These are phyloP conservation scores for Rhododendron williamsianum DNA, from an alignment of 148 eudicot species.

Conservation along the genomic window DNA sequence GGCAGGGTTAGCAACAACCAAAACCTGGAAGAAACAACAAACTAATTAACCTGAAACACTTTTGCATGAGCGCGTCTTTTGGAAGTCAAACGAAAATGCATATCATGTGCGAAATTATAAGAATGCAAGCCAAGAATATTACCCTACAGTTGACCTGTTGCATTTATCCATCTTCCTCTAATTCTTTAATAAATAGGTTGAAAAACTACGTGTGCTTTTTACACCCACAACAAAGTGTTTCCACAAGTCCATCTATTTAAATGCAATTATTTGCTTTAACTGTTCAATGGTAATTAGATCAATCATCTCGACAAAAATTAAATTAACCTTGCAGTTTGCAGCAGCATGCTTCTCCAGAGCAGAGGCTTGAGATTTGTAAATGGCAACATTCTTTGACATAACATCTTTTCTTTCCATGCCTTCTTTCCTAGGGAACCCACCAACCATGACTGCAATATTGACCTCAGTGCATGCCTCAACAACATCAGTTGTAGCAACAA, in stretches of 20 bases:
- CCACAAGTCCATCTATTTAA: not conserved
- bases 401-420: conserved; percentile 98
- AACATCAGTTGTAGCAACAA: conserved; percentile 89
- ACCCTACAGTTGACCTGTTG: not conserved
- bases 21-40: conserved; percentile 41
- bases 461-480: conserved; percentile 93
- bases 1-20: conserved; percentile 99
- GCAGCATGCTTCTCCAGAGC: conserved; percentile 97
- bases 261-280: not conserved
- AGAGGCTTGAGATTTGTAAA: conserved; percentile 92
- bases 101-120: not conserved
- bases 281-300: not conserved
- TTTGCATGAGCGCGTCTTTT: not conserved
- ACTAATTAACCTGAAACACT: not conserved
- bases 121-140: not conserved
- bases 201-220: not conserved
- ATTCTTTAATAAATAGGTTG: not conserved
- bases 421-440: conserved; percentile 95
- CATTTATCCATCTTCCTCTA: not conserved
- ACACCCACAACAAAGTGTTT: not conserved
- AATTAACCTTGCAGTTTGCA: conserved; percentile 87
- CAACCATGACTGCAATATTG: conserved; percentile 87
- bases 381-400: conserved; percentile 90
- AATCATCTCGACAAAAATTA: not conserved
- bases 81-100: not conserved